These are phyloP conservation scores for Saccharomycopsis microspora DNA, from an alignment of 805 yeast genomes.

Conservation along the genomic window DNA sequence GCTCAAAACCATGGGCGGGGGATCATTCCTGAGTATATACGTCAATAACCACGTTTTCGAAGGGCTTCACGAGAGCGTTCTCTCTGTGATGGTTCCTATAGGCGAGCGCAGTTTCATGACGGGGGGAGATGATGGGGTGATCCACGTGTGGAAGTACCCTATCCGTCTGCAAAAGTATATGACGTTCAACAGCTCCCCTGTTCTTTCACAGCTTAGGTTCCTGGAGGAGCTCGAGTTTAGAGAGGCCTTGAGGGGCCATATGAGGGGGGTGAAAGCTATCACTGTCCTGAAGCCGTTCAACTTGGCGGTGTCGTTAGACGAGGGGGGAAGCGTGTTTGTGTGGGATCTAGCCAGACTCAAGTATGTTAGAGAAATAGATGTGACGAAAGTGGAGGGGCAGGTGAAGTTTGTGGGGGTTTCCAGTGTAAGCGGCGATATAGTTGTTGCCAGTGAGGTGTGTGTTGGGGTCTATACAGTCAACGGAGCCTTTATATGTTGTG, in stretches of 20 bases:
- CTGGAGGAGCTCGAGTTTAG: constrained; percentile 28
- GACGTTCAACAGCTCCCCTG: constrained; percentile 14
- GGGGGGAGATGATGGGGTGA: constrained; percentile 46
- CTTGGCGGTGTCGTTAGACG: constrained; percentile 42
- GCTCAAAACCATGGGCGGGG: constrained; percentile 10
- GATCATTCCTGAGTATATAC: constrained; percentile 16
- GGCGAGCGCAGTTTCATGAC: constrained; percentile 33
- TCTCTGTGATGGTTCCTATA: constrained; percentile 30
- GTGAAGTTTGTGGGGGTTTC: constrained; percentile 33
- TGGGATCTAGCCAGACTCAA: constrained; percentile 56
- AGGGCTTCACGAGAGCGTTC: constrained; percentile 29
- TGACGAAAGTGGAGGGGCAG: constrained; percentile 8
- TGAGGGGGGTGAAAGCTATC: constrained; percentile 33
- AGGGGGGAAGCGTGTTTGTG: constrained; percentile 38
- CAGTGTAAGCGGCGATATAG: constrained; percentile 43
- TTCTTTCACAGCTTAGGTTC: constrained; percentile 16
- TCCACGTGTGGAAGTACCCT: constrained; percentile 45
- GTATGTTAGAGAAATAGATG: constrained; percentile 30
- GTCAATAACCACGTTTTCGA: constrained; percentile 34
- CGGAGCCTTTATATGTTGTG: constrained; percentile 30
- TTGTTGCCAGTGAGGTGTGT: constrained; percentile 22
- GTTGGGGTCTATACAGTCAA: constrained; percentile 39
- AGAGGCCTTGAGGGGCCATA: constrained; percentile 47
- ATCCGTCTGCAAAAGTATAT: constrained; percentile 19
- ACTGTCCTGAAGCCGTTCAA: constrained; percentile 41